Conservation (phyloP, 192 early-diverging fungal genomes). For the Podochytrium sp. region DNA sequence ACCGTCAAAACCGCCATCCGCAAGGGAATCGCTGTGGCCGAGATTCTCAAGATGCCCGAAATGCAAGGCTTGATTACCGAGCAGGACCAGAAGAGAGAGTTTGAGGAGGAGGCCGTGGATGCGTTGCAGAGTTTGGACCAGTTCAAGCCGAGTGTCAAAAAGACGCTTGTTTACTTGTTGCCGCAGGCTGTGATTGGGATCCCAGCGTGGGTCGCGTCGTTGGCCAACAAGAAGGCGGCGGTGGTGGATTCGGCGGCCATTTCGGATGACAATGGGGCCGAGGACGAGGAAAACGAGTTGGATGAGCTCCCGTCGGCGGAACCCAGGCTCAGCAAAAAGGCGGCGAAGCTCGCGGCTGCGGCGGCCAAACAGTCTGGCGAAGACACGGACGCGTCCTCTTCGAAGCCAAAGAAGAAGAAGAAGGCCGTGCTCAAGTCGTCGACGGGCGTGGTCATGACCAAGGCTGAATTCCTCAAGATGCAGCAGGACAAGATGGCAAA, state of each 20-base stretch:
- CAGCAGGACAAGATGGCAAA: slow-evolving; percentile 21
- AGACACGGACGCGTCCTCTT: slow-evolving; percentile 2
- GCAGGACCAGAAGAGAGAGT: slow-evolving; percentile 8
- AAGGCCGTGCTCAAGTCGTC: slow-evolving; percentile 2
- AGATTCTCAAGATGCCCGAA: slow-evolving; percentile 37
- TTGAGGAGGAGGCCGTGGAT: slow-evolving; percentile 2
- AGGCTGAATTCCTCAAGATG: slow-evolving; percentile 29
- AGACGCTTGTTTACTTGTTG: slow-evolving; percentile 33
- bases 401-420: slow-evolving; percentile 18
- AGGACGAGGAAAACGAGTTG: slow-evolving; percentile 9
- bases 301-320: not conserved
- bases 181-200: slow-evolving; percentile 9
- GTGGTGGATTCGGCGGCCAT: not conserved
- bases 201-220: not conserved
- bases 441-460: slow-evolving; percentile 28
- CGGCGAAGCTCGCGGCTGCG: not conserved
- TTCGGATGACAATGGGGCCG: not conserved
- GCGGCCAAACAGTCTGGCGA: not conserved
- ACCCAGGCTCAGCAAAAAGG: not conserved
- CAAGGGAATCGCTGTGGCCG: slow-evolving; percentile 26
- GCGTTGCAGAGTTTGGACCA: not conserved
- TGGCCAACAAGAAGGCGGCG: not conserved
- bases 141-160: slow-evolving; percentile 27
- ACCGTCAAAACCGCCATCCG: slow-evolving; percentile 28
- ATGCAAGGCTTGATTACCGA: slow-evolving; percentile 1